These are phyloP conservation scores for Myxozyma geophila DNA, from an alignment of 805 yeast genomes.

Conservation along the genomic window DNA sequence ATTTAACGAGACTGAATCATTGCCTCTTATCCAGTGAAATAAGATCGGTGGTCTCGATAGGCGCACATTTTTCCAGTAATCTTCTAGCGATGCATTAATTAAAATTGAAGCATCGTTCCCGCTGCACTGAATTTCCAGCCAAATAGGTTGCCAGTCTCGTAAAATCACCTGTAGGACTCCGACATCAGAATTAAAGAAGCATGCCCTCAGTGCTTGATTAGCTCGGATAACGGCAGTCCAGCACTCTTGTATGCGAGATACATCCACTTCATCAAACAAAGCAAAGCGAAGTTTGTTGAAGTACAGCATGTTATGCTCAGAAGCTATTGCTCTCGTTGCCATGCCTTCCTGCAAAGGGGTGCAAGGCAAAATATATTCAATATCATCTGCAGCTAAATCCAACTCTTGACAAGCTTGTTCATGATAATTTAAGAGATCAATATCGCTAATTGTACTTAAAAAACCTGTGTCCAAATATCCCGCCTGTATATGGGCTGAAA, in stretches of 20 bases:
- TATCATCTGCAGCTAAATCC: conserved; percentile 24
- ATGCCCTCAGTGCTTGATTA: conserved; percentile 30
- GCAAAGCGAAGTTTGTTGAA: conserved; percentile 24
- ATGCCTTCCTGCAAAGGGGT: conserved; percentile 40
- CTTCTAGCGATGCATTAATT: conserved; percentile 11
- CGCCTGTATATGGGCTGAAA: conserved; percentile 1
- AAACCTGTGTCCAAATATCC: background rate
- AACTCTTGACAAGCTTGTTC: conserved; percentile 19
- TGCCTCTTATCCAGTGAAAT: conserved; percentile 2
- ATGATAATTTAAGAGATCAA: conserved; percentile 17
- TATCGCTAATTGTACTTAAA: background rate
- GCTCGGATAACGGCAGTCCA: conserved; percentile 14
- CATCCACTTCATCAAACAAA: conserved; percentile 28
- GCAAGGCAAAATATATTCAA: conserved; percentile 35
- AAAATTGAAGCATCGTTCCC: background rate
- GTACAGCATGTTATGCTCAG: conserved; percentile 11
- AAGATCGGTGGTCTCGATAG: conserved; percentile 30
- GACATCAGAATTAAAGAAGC: conserved; percentile 29
- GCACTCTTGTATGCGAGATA: conserved; percentile 8
- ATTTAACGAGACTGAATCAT: background rate
- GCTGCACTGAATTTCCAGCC: conserved; percentile 14
- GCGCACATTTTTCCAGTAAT: conserved; percentile 21
- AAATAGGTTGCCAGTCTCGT: conserved; percentile 28
- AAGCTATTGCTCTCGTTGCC: conserved; percentile 25
- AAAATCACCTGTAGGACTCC: conserved; percentile 36